Evolutionary conservation across 129 eudicot species (phyloP), one percentile per base, ranked within the genome.

Genomic region (Artemisia argyi): DNA sequence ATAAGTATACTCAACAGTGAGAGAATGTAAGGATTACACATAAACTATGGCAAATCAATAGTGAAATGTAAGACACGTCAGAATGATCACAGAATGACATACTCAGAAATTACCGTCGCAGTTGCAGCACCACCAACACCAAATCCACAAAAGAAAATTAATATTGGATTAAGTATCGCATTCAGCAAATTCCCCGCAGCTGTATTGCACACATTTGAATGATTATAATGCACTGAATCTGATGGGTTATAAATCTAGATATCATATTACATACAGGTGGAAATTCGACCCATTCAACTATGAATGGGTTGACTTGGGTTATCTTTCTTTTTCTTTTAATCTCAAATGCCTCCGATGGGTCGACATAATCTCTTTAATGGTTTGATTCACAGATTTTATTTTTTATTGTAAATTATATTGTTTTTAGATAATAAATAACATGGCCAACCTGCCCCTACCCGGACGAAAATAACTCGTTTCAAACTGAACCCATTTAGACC

Each of bases 41-140:
- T 39, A 11, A 66, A 55, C 1, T 19, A 49, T 48, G 74, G 3
- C 24, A 58, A 18, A 30, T 65, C 28, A 54, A 44, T 20, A 47
- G 61, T 67, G 16, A 67, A 66, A 57, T 47, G 58, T 49, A 49
- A 71, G 50, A 46, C 17, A 71, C 62, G 55, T 65, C 76, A 76
- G 83, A 73, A 85, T 39, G 79, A 83, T 85, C 84, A 85, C 87
- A 82, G 81, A 80, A 79, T 66, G 84, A 94, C 99, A 82, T 94
- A 94, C 99, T 94, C 99, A 84, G 99, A 94, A 73, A 86, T 94
- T 87, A 94, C 99, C 75, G 96, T 88, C 67, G 99, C 90, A 70
- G 88, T 80, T 68, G 99, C 99, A 74, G 99, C 99, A 74, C 99
- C 99, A 54, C 78, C 72, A 78, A 88, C 67, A n/a, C 97, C 99